Evolutionary conservation across 2,329 filamentous ascomycete species (phyloP).

Genomic region (Monilinia polystroma): DNA sequence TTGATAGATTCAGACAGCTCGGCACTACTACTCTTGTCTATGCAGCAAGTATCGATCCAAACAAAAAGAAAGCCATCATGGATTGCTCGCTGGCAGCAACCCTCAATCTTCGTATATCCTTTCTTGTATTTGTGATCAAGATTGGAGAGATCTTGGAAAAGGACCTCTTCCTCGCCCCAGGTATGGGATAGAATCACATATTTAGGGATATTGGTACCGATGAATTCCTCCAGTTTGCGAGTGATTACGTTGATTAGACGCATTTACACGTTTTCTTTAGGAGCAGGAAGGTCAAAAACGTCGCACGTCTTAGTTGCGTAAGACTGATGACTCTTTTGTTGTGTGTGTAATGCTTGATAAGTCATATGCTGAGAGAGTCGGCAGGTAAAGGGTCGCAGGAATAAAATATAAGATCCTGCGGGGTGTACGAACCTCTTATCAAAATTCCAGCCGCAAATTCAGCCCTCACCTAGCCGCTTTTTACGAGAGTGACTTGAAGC

Average conservation of each 20-base stretch:
- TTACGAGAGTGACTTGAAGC: no score
- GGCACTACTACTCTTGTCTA: slow-evolving; percentile 26
- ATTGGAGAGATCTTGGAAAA: slow-evolving; percentile 7
- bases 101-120: slow-evolving; percentile 4
- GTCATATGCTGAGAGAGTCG: no score
- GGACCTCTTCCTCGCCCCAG: neutral
- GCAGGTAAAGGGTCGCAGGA: no score
- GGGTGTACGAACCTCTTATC: no score
- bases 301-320: no score
- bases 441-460: no score
- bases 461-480: no score
- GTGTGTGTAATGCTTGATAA: no score
- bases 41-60: slow-evolving; percentile 29
- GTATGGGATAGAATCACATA: slow-evolving; percentile 17
- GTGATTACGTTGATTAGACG: slow-evolving; percentile 7
- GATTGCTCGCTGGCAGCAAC: neutral
- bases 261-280: neutral
- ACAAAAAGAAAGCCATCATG: neutral
- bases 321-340: no score
- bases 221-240: neutral
- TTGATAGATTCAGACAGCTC: slow-evolving; percentile 27
- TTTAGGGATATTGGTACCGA: neutral
- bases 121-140: neutral
- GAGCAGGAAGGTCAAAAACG: neutral
- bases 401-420: no score